Base-by-base conservation (phyloP, 257 asterid genomes). In the Avicennia marina region DNA sequence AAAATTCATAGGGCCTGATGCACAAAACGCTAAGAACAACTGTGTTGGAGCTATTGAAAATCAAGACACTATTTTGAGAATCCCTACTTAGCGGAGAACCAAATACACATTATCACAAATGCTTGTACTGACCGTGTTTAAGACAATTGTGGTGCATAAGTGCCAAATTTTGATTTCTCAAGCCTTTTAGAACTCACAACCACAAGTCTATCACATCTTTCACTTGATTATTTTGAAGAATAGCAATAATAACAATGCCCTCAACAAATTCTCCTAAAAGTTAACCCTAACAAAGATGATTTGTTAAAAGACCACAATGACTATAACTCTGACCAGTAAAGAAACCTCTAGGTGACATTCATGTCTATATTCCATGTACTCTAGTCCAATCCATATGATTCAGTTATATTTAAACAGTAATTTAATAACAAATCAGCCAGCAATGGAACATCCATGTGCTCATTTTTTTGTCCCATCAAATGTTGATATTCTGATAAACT, bases 81-180 rank as follows among this genome's bases (percentile, higher is more conserved):
- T 40, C 31, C 63, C n/a, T 42, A 36, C n/a, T 52, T 18, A 20
- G 52, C 29, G 16, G 39, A 34, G 31, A 63, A 29, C 44, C 12
- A 13, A 21, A 44, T 43, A 33, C 27, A 33, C 63, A 44, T 33
- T 27, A 38, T 45, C 57, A 34, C 4, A 15, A 40, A 64, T 44
- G 34, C 40, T 53, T 18, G 51, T 17, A 53, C 15, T 63, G 18
- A 53, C 16, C 15, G 58, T 9, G 13, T 34, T 15, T 40, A 18
- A 42, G 49, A 52, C 39, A 25, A 17, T 31, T 64, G 39, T 54
- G 50, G 29, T 41, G 47, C 52, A 43, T 15, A 31, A 42, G 47
- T 25, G 42, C 34, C 40, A 32, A 11, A 53, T 27, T 43, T 36
- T 38, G 8, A 47, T 31, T 57, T 15, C 50, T 31, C 57, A 42